phyloP scores from a whole-genome alignment of 148 eudicot species.

The Nepenthes mirabilis region DNA sequence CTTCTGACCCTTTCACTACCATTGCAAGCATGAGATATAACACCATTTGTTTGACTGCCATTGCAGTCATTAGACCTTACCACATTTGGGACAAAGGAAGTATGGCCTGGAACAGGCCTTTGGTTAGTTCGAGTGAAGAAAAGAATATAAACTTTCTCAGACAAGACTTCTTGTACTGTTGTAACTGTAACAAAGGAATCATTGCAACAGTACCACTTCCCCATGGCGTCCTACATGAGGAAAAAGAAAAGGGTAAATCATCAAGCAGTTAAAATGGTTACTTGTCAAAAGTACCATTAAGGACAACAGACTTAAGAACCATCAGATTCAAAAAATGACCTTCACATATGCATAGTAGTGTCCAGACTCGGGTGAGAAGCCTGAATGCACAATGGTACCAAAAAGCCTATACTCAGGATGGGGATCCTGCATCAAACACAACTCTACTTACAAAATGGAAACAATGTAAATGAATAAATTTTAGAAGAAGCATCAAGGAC shows the following conservation, averaged over 20 bases:
- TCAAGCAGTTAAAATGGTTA: constrained; percentile 6
- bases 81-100: constrained; percentile 36
- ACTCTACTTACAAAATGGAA: constrained; percentile 3
- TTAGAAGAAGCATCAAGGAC: not conserved
- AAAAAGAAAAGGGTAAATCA: constrained; percentile 2
- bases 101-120: constrained; percentile 33
- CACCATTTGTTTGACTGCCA: constrained; percentile 33
- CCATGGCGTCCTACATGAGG: constrained; percentile 57
- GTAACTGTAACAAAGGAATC: constrained; percentile 69
- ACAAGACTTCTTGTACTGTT: constrained; percentile 64
- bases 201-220: constrained; percentile 97
- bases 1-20: constrained; percentile 24
- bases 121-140: constrained; percentile 79
- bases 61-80: constrained; percentile 14
- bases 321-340: constrained; percentile 27
- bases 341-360: constrained; percentile 95
- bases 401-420: constrained; percentile 82
- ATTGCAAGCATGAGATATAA: constrained; percentile 30
- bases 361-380: constrained; percentile 90
- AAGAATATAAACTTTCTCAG: constrained; percentile 90
- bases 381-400: constrained; percentile 95
- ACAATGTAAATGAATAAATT: not conserved
- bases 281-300: not conserved
- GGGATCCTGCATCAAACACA: constrained; percentile 54
- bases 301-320: constrained; percentile 2